phyloP scores from a whole-genome alignment of 2,329 filamentous ascomycete genomes.

The Biscogniauxia marginata region DNA sequence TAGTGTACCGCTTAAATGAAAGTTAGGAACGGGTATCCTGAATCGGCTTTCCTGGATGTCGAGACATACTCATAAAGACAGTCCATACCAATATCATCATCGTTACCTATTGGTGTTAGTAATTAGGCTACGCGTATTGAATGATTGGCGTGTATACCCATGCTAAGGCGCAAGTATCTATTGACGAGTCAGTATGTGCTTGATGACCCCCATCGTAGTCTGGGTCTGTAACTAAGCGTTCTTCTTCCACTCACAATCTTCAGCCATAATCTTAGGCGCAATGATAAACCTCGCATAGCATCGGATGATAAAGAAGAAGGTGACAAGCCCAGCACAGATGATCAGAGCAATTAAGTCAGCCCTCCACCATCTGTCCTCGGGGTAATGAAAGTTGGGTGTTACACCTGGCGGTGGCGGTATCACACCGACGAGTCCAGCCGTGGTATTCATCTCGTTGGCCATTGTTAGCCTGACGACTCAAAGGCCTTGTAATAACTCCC shows the following conservation, averaged over 20 bases:
- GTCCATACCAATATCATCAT: conserved; percentile 2
- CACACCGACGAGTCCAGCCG: conserved; percentile 5
- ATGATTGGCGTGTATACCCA: conserved; percentile 7
- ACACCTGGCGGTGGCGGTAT: conserved; percentile 24
- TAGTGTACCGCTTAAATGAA: conserved; percentile 18
- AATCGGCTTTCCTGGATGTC: not conserved
- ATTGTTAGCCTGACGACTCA: not conserved
- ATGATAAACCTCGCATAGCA: conserved; percentile 17
- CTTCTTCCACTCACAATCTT: conserved; percentile 7
- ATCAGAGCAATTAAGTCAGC: conserved; percentile 13
- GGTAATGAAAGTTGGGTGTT: conserved; percentile 20
- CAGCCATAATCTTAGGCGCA: conserved; percentile 5
- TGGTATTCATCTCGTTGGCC: not conserved
- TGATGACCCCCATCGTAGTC: not conserved
- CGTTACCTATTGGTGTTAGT: not conserved
- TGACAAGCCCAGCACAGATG: conserved; percentile 12
- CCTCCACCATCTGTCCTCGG: conserved; percentile 11
- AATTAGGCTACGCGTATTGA: not conserved
- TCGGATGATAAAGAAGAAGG: conserved; percentile 14
- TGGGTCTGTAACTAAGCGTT: not conserved
- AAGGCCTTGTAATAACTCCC: not conserved
- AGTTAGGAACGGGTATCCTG: not conserved
- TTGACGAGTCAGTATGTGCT: not conserved
- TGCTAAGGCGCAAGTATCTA: conserved; percentile 14
- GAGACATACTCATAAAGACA: conserved; percentile 7